phyloP scores from a whole-genome alignment of 1,139 yeast genomes.

The Pichia norvegensis region DNA sequence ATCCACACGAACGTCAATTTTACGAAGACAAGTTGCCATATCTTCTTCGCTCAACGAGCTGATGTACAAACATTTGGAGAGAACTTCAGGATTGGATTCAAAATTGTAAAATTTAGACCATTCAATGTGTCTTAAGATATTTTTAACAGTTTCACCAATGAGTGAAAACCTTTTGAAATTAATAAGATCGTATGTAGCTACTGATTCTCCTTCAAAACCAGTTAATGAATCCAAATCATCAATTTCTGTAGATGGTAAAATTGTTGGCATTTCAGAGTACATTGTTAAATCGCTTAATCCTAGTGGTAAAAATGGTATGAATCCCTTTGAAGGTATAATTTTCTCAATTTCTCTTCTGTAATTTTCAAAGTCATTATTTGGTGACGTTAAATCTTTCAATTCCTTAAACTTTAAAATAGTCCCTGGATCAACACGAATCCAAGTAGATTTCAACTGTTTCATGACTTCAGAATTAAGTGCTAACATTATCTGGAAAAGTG shows the following conservation, averaged over 20 bases:
- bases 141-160: constrained; percentile 70
- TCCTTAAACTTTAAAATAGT: constrained; percentile 40
- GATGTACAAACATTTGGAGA: constrained; percentile 78
- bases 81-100: constrained; percentile 46
- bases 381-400: constrained; percentile 56
- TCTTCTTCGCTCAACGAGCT: constrained; percentile 72
- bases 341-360: constrained; percentile 57
- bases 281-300: constrained; percentile 76
- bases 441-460: constrained; percentile 57
- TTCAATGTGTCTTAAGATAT: constrained; percentile 73
- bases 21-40: constrained; percentile 41
- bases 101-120: constrained; percentile 64
- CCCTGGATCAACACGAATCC: constrained; percentile 55
- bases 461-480: constrained; percentile 74
- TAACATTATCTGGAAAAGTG: constrained; percentile 77
- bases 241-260: constrained; percentile 25
- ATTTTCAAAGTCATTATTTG: constrained; percentile 56
- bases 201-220: constrained; percentile 20
- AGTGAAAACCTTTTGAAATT: constrained; percentile 76
- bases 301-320: constrained; percentile 84
- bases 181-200: constrained; percentile 39
- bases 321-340: constrained; percentile 55
- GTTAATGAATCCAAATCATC: constrained; percentile 7
- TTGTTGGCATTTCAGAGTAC: constrained; percentile 63
- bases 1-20: constrained; percentile 4